Conservation (phyloP, 208 protist species). For the Phytomonas serpens region DNA sequence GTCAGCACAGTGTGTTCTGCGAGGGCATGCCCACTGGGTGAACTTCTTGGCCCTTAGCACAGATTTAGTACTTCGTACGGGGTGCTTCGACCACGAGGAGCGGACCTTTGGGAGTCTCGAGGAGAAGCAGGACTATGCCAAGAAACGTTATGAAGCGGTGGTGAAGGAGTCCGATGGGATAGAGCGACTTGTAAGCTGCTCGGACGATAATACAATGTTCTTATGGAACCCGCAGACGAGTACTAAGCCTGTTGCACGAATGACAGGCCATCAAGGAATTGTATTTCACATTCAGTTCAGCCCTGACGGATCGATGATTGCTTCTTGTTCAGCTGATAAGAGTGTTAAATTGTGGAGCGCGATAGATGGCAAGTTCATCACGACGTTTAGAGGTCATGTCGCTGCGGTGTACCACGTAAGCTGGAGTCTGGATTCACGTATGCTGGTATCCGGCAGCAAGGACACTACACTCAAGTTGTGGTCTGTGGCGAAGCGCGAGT, state of each 20-base stretch:
- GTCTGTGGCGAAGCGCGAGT: conserved; percentile 88
- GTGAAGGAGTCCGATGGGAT: conserved; percentile 29
- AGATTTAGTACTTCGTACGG: conserved; percentile 94
- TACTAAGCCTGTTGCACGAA: conserved; percentile 79
- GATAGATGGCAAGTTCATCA: conserved; percentile 86
- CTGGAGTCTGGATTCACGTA: conserved; percentile 93
- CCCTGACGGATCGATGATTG: conserved; percentile 95
- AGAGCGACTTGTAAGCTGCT: conserved; percentile 93
- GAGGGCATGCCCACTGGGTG: conserved; percentile 99
- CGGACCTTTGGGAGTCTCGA: conserved; percentile 37
- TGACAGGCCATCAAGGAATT: conserved; percentile 92
- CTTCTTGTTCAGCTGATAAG: conserved; percentile 97
- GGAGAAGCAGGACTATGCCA: conserved; percentile 52
- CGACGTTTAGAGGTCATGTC: conserved; percentile 94
- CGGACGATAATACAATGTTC: conserved; percentile 97
- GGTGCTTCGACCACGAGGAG: conserved; percentile 93
- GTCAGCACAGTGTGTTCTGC: conserved; percentile 58
- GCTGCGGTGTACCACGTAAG: conserved; percentile 96
- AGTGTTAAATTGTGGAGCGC: conserved; percentile 96
- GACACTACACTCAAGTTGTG: conserved; percentile 97
- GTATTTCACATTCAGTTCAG: conserved; percentile 96
- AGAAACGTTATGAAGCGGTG: conserved; percentile 77
- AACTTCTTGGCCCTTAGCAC: conserved; percentile 97
- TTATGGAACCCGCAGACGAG: conserved; percentile 91
- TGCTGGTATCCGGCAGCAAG: conserved; percentile 93